Percentiles rank a stretch among this genome's conserved stretches.
These are phyloP conservation scores for Apophysomyces trapeziformis DNA, from an alignment of 371 early-diverging fungal species.

Conservation along the genomic window DNA sequence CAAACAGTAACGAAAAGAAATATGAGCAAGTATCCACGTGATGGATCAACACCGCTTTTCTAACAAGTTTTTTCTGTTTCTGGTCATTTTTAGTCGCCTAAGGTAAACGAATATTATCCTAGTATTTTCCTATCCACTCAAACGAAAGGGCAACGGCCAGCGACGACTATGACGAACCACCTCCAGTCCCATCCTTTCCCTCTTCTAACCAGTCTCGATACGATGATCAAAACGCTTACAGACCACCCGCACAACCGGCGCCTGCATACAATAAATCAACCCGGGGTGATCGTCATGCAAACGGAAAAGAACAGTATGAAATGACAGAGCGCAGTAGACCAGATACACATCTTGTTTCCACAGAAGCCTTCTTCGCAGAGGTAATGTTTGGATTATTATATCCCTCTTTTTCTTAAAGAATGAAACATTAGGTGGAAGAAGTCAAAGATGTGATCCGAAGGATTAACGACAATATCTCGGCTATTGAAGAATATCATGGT, in stretches of 20 bases:
- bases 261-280: conserved; percentile 37
- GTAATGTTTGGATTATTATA: conserved; percentile 18
- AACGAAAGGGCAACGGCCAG: conserved; percentile 15
- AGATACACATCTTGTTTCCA: conserved; percentile 29
- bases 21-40: conserved; percentile 44
- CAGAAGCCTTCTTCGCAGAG: conserved; percentile 54
- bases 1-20: conserved; percentile 39
- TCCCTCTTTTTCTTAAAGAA: neutral
- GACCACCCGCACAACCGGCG: conserved; percentile 48
- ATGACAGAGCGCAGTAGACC: conserved; percentile 34
- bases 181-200: conserved; percentile 41
- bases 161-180: conserved; percentile 47
- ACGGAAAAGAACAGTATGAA: conserved; percentile 50
- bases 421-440: conserved; percentile 58
- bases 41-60: neutral
- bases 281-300: conserved; percentile 40
- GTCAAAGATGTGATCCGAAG: conserved; percentile 69
- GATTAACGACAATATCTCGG: conserved; percentile 65
- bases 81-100: conserved; percentile 33
- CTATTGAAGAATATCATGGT: conserved; percentile 74
- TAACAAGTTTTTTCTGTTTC: neutral
- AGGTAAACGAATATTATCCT: conserved; percentile 29
- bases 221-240: conserved; percentile 34
- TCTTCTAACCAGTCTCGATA: conserved; percentile 23
- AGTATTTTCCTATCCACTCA: conserved; percentile 5